Evolutionary conservation across 176 grass and related monocot species (phyloP).

Genomic region (Pontederia paniculata): DNA sequence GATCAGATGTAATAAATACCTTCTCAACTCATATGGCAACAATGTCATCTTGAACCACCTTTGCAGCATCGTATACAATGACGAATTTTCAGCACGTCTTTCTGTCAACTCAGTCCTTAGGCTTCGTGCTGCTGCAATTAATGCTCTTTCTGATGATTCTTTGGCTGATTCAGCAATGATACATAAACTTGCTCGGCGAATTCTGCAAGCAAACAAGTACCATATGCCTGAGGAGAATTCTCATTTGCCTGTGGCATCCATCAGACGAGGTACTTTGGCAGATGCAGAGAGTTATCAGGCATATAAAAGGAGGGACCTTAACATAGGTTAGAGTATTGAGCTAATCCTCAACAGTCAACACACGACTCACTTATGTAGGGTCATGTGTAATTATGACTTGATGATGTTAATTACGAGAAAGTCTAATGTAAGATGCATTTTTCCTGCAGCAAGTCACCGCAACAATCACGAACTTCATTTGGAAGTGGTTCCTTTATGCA

Average conservation of each 20-base stretch:
- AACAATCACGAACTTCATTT: conserved; percentile 24
- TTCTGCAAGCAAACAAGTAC: conserved; percentile 65
- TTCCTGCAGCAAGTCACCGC: conserved; percentile 19
- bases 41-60: neutral
- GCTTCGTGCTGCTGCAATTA: conserved; percentile 75
- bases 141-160: conserved; percentile 63
- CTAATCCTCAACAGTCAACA: neutral
- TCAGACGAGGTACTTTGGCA: neutral
- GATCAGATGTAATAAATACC: no score
- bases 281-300: conserved; percentile 7
- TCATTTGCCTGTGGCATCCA: conserved; percentile 3
- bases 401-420: no score
- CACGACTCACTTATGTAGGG: conserved; percentile 4
- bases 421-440: conserved; percentile 4
- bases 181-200: conserved; percentile 73
- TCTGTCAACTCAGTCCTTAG: conserved; percentile 90
- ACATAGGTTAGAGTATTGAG: neutral
- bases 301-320: conserved; percentile 15
- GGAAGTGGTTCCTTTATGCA: conserved; percentile 26
- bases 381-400: conserved; percentile 6
- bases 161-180: conserved; percentile 87
- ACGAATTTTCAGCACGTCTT: conserved; percentile 80
- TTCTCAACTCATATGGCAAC: no score
- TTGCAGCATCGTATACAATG: conserved; percentile 71
- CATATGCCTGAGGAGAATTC: conserved; percentile 21